phyloP scores from a whole-genome alignment of 2,329 filamentous ascomycete species.

The Stagonosporopsis chrysanthemi region DNA sequence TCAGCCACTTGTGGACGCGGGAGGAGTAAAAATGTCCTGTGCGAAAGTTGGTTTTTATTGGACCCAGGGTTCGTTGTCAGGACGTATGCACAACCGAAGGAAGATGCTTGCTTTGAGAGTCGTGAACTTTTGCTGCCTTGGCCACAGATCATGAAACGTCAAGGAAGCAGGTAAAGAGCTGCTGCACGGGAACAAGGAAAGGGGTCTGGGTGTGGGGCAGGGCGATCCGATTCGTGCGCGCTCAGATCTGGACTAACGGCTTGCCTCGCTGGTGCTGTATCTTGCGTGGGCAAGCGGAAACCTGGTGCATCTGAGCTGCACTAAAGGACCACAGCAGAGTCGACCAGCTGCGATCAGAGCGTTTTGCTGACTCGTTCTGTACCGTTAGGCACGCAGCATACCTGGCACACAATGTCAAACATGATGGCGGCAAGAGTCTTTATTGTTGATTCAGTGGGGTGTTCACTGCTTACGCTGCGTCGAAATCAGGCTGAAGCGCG shows the following conservation, averaged over 20 bases:
- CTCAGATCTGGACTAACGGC: conserved; percentile 46
- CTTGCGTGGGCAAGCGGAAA: conserved; percentile 29
- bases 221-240: conserved; percentile 43
- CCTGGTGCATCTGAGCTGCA: conserved; percentile 11
- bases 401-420: conserved; percentile 4
- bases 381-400: conserved; percentile 12
- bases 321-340: neutral
- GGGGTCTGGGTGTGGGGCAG: conserved; percentile 41
- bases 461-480: conserved; percentile 10
- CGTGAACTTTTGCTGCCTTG: conserved; percentile 13
- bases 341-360: conserved; percentile 11
- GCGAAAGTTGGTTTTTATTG: conserved; percentile 10
- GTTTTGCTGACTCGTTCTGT: conserved; percentile 12
- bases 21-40: conserved; percentile 18
- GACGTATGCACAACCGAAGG: conserved; percentile 3
- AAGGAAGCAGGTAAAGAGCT: conserved; percentile 15
- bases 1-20: conserved; percentile 12
- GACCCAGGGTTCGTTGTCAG: conserved; percentile 6
- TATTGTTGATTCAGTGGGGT: conserved; percentile 12
- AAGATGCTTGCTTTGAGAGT: conserved; percentile 16
- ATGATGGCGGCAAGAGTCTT: neutral
- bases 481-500: conserved; percentile 12
- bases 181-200: conserved; percentile 20
- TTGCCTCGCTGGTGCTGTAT: conserved; percentile 41
- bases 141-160: conserved; percentile 27